Conservation (phyloP, 805 yeast species). For the Candida awuae region DNA sequence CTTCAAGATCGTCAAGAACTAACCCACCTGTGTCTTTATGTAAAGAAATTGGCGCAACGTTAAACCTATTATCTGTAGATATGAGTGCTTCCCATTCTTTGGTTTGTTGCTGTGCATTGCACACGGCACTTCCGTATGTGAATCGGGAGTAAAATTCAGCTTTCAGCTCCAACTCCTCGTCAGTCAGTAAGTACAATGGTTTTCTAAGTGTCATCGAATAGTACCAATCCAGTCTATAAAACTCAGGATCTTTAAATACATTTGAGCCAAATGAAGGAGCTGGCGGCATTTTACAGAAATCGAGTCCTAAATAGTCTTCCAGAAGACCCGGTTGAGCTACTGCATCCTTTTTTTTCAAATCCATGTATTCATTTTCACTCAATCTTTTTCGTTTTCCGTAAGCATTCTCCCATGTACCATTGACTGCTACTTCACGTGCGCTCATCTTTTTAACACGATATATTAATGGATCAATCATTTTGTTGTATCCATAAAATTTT, state of each 20-base stretch:
- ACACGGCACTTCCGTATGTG: slow-evolving; percentile 13
- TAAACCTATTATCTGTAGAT: slow-evolving; percentile 2
- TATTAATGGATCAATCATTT: not conserved
- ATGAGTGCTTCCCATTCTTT: slow-evolving; percentile 12
- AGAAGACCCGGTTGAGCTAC: not conserved
- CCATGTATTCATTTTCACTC: not conserved
- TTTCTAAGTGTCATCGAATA: slow-evolving; percentile 34
- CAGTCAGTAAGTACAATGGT: slow-evolving; percentile 31
- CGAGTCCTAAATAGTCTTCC: slow-evolving; percentile 18
- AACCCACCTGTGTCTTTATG: slow-evolving; percentile 23
- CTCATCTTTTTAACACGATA: not conserved
- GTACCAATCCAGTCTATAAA: slow-evolving; percentile 39
- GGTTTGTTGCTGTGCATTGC: slow-evolving; percentile 4
- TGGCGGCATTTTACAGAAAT: slow-evolving; percentile 9
- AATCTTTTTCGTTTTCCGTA: not conserved
- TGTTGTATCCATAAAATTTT: slow-evolving; percentile 4
- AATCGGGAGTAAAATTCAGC: slow-evolving; percentile 27
- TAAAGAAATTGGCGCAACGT: slow-evolving; percentile 4
- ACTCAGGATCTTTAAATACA: slow-evolving; percentile 30
- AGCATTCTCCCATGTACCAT: not conserved
- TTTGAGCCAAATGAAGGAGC: slow-evolving; percentile 23
- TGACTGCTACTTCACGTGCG: not conserved
- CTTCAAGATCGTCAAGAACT: slow-evolving; percentile 34
- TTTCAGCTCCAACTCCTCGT: slow-evolving; percentile 23
- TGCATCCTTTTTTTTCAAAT: not conserved